Evolutionary conservation across 2,329 filamentous ascomycete genomes (phyloP), one percentile per base, ranked within the genome.

Genomic region (Aaosphaeria pasadenensis): DNA sequence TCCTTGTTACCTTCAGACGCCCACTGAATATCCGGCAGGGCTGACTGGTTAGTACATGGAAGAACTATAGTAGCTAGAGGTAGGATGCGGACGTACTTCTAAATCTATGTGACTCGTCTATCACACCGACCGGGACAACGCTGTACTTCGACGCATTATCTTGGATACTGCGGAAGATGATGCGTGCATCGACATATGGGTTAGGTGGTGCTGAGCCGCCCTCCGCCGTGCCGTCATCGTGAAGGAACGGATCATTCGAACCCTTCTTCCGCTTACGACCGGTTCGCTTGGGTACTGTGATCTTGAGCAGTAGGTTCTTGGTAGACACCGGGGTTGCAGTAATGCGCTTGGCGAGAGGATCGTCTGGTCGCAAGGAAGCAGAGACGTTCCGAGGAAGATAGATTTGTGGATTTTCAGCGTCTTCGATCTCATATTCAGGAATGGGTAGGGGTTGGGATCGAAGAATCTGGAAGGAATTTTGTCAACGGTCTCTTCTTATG

Each of bases 101-200:
- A 70, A 95, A 99, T 35, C 92, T 83, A 75, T 97, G 91, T 1
- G 87, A 94, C 57, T 89, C 84, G 47, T 85, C 82, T 51, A 96
- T 81, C 17, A 84, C 71, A 6, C 90, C 90, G 3, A 91, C 78
- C 1, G 85, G 78, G 56, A 91, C 83, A 30, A 89, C 78, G 4
- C 78, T 71, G 65, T 91, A 92, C 6, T 71, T 79, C 6, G 77
- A 79, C 1, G 77, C 73, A 63, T 91, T 94, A 64, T 95, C 90
- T 55, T 78, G 79, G 50, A 95, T 69, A 53, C 80, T 86, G 50
- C 80, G 79, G 33, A 84, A 74, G 30, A 91, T 68, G 6, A 79
- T 55, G 5, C 60, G 40, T 5, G 66, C 61, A 45, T 59, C 53
- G 7, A 59, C 41, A 32, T 11, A 24, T 6, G 41, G 41, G 7